Evolutionary conservation across 805 yeast species (phyloP).

Genomic region (Candida quercuum): DNA sequence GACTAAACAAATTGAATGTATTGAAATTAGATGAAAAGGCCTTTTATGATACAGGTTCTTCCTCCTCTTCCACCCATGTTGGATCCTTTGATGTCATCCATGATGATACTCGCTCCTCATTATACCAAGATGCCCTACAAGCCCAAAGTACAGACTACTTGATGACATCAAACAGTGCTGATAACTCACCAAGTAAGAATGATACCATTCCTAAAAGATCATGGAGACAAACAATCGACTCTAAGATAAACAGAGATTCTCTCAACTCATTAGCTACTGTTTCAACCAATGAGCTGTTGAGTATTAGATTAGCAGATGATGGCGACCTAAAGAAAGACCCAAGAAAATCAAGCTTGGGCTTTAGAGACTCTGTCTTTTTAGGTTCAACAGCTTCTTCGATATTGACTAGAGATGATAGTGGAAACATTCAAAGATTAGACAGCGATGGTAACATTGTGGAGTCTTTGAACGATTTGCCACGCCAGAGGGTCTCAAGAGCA

Average conservation of each 20-base stretch:
- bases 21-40: slow-evolving; percentile 42
- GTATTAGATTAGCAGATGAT: slow-evolving; percentile 71
- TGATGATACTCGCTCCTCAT: slow-evolving; percentile 23
- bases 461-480: slow-evolving; percentile 4
- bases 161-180: slow-evolving; percentile 20
- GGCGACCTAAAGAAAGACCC: slow-evolving; percentile 37
- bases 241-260: slow-evolving; percentile 47
- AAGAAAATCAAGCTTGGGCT: slow-evolving; percentile 32
- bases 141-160: slow-evolving; percentile 36
- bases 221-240: slow-evolving; percentile 47
- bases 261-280: slow-evolving; percentile 75
- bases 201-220: slow-evolving; percentile 37
- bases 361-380: slow-evolving; percentile 37
- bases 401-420: slow-evolving; percentile 23
- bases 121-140: slow-evolving; percentile 34
- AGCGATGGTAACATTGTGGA: slow-evolving; percentile 25
- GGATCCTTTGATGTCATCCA: slow-evolving; percentile 25
- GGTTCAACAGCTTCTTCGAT: slow-evolving; percentile 23
- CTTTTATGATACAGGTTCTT: slow-evolving; percentile 27
- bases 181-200: slow-evolving; percentile 5
- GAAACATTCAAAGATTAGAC: slow-evolving; percentile 22
- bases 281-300: slow-evolving; percentile 76
- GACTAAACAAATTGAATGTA: slow-evolving; percentile 46
- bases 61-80: slow-evolving; percentile 51
- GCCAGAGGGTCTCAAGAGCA: slow-evolving; percentile 18